Conservation (phyloP, 2,329 filamentous ascomycete species). For the Gaeumannomyces tritici region DNA sequence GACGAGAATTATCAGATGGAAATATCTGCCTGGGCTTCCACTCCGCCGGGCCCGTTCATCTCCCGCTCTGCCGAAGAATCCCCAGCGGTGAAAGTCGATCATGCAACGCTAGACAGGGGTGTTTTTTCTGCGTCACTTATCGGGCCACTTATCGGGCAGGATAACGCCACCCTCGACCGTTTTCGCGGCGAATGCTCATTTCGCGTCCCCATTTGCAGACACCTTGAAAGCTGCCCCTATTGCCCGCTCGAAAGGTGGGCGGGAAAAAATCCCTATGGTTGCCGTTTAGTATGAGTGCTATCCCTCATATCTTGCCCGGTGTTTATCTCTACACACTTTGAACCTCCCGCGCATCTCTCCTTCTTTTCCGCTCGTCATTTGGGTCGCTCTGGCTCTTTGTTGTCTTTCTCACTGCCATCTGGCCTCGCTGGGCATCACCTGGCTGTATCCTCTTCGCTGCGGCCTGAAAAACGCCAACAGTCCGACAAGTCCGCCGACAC, state of each 20-base stretch:
- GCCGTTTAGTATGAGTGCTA: background rate
- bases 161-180: conserved; percentile 7
- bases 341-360: background rate
- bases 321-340: background rate
- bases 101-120: background rate
- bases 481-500: background rate
- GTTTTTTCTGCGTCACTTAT: background rate
- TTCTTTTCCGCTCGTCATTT: background rate
- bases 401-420: background rate
- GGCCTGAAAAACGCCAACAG: background rate
- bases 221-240: background rate
- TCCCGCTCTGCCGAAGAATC: background rate
- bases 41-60: background rate
- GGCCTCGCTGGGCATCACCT: background rate
- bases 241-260: background rate
- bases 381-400: background rate
- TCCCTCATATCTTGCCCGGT: background rate
- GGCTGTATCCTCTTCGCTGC: background rate
- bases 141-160: background rate
- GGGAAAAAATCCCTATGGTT: background rate
- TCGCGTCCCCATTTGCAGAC: conserved; percentile 2
- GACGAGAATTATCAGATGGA: background rate
- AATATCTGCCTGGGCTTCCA: background rate
- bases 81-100: background rate
- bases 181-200: conserved; percentile 2